Evolutionary conservation across 2,329 filamentous ascomycete genomes (phyloP).

Genomic region (Karstenula rhodostoma): DNA sequence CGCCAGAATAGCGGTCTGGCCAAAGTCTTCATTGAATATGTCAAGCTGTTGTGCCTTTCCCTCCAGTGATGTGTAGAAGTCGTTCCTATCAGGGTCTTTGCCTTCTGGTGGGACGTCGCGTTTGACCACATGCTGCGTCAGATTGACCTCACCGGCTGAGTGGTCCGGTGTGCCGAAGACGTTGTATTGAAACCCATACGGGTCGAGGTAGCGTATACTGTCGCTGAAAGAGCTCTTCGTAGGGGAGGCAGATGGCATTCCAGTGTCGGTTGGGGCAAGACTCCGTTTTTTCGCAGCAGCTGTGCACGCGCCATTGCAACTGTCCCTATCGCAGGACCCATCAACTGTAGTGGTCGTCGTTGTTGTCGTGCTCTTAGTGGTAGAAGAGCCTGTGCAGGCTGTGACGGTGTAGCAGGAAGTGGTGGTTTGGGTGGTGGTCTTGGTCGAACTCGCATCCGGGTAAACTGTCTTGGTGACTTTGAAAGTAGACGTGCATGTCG

Average conservation of each 20-base stretch:
- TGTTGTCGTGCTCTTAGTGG: background rate
- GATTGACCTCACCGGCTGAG: background rate
- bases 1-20: background rate
- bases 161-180: background rate
- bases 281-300: background rate
- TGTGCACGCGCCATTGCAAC: background rate
- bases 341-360: background rate
- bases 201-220: background rate
- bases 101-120: background rate
- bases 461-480: background rate
- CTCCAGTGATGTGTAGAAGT: background rate
- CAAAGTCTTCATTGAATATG: background rate
- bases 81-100: background rate
- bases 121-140: background rate
- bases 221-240: background rate
- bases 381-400: background rate
- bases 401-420: slow-evolving; percentile 1
- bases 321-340: background rate
- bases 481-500: slow-evolving; percentile 7
- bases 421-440: background rate
- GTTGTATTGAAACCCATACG: background rate
- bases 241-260: background rate
- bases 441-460: background rate
- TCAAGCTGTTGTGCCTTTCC: background rate
- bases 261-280: background rate